These are phyloP conservation scores for Paulinella micropora DNA, from an alignment of 78 protist genomes.

Conservation along the genomic window DNA sequence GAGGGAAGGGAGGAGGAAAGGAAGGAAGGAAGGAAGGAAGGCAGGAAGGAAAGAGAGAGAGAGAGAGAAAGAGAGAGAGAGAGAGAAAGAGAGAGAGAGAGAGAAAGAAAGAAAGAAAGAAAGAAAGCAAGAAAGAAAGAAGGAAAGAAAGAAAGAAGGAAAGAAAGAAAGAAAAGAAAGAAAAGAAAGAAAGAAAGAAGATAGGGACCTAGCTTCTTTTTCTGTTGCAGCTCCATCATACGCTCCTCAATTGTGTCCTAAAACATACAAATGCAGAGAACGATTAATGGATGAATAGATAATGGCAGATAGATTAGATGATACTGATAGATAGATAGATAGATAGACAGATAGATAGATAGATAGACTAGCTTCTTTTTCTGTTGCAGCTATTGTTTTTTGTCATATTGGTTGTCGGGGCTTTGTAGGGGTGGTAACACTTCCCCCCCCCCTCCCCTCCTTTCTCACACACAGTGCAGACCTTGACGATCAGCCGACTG, in stretches of 20 bases:
- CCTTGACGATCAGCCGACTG: no score
- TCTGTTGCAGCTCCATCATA: slow-evolving; percentile 21
- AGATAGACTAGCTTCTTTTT: no score
- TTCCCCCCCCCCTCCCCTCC: background rate
- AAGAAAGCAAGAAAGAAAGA: no score
- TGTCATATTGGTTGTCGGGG: no score
- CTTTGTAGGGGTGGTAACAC: no score
- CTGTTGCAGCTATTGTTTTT: no score
- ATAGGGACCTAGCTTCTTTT: slow-evolving; percentile 4
- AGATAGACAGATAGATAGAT: background rate
- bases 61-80: no score
- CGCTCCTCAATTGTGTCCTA: slow-evolving; percentile 24
- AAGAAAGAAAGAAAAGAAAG: background rate
- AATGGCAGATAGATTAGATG: background rate
- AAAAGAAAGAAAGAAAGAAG: background rate
- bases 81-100: background rate
- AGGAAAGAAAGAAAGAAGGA: background rate
- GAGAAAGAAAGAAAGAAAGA: background rate
- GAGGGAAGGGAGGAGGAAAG: no score
- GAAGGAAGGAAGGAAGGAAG: no score
- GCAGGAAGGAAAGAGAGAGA: no score
- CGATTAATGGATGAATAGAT: background rate
- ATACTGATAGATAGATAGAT: background rate
- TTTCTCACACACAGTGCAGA: background rate
- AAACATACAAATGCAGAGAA: background rate